Base-by-base conservation (phyloP, 2,329 filamentous ascomycete species). In the Penicillium freii region DNA sequence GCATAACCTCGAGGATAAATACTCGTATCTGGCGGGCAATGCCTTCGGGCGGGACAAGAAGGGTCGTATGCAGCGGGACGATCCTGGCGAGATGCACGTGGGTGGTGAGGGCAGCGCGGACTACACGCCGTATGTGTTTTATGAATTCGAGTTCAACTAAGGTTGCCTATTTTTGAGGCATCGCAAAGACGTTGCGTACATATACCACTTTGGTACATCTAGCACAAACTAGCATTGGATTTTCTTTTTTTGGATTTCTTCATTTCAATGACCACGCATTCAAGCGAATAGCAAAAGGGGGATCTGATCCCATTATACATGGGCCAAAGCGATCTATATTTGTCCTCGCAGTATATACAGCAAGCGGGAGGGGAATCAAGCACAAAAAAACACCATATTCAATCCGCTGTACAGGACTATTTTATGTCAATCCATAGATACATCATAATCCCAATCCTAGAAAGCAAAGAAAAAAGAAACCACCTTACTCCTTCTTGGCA, bases 101-200 rank as follows among this genome's bases (percentile, higher is more conserved):
- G 88, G 87, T 4, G 75, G 80, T 34, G 83, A 84, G 42, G 86
- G 85, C 19, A 87, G 87, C 53, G 82, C 84, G 66, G 92, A 97
- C 74, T 99, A 97, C 79, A 94, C 91, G 59, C 89, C 94, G 40
- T 99, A 95, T 77, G 94, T 97, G 71, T 97, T 92, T 80, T 99
- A 97, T 77, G 91, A 96, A 73, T 90, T 97, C 72, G 90, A 94
- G 71, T 86, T 97, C 64, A 76, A 78, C 67, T 84, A 75, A 68
- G 36, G 43, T n/a, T 29, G 38, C n/a, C n/a, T 13, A 46, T 34
- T 23, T 23, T 25, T 34, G 21, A 31, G 31, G 34, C 39, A 25
- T 52, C 8, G 23, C 43, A 31, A 15, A 15, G 51, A 38, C 47
- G 36, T 57, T 60, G 59, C 63, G 64, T 66, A 62, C 61, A 66